Percentiles rank a stretch among this genome's conserved stretches.
Conservation (phyloP, 2,329 filamentous ascomycete species). For the Epichloe gansuensis region DNA sequence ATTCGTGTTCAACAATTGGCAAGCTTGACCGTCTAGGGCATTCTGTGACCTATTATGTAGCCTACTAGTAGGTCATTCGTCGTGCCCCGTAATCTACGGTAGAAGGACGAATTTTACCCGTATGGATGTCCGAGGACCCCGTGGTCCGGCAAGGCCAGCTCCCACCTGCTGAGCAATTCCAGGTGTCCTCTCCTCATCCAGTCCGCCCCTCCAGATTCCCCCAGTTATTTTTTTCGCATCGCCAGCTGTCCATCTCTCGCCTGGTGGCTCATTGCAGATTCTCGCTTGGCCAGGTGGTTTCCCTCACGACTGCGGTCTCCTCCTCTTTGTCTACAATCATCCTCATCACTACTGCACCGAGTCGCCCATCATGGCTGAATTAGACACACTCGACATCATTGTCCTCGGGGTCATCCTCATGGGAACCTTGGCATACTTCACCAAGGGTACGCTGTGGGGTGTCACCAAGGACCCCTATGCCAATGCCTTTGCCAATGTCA, state of each 20-base stretch:
- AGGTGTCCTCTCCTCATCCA: neutral
- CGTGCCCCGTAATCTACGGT: too few relatives aligned
- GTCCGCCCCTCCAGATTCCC: neutral
- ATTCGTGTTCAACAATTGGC: too few relatives aligned
- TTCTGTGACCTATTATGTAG: too few relatives aligned
- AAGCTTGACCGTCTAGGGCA: too few relatives aligned
- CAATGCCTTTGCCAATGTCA: slow-evolving; percentile 56
- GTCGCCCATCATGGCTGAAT: slow-evolving; percentile 62
- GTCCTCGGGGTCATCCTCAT: slow-evolving; percentile 78
- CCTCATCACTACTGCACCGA: neutral
- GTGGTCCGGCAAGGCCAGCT: too few relatives aligned
- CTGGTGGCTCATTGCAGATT: neutral
- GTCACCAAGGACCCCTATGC: slow-evolving; percentile 83
- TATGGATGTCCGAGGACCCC: too few relatives aligned
- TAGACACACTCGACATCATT: slow-evolving; percentile 89
- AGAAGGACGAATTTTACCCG: too few relatives aligned
- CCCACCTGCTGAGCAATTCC: neutral
- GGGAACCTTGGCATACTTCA: slow-evolving; percentile 90
- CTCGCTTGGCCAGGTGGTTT: neutral
- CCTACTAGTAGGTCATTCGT: too few relatives aligned
- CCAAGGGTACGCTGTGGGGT: slow-evolving; percentile 90
- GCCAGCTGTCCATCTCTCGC: neutral
- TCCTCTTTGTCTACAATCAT: neutral
- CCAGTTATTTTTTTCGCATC: neutral
- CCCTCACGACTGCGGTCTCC: neutral